Evolutionary conservation across 1,139 yeast species (phyloP).

Genomic region (Arxiozyma slooffiae): DNA sequence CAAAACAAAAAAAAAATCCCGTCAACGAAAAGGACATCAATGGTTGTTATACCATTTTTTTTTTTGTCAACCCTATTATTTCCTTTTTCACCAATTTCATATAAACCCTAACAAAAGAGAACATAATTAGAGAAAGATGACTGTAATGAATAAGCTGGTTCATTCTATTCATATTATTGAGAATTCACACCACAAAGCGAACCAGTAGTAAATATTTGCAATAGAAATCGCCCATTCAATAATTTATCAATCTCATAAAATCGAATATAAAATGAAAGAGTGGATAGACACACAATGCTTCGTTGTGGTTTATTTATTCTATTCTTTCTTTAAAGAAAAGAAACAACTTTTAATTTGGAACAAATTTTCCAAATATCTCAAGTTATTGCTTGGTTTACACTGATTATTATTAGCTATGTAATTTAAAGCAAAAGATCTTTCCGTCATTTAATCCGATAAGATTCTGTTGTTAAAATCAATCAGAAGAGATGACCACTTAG

Average conservation of each 20-base stretch:
- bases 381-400: slow-evolving; percentile 13
- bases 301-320: background rate
- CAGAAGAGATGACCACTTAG: background rate
- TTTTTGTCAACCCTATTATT: background rate
- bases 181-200: background rate
- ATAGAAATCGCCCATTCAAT: too few species aligned
- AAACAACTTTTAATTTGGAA: background rate
- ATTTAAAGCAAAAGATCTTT: slow-evolving; percentile 16
- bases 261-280: background rate
- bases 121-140: too few species aligned
- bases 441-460: slow-evolving; percentile 10
- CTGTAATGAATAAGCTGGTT: background rate
- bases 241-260: too few species aligned
- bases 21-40: background rate
- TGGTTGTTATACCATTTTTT: too few species aligned
- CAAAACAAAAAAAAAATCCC: background rate
- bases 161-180: too few species aligned
- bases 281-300: background rate
- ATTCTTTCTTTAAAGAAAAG: background rate
- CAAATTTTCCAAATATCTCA: background rate
- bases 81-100: too few species aligned
- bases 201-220: background rate
- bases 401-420: slow-evolving; percentile 17
- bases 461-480: slow-evolving; percentile 1
- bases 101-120: too few species aligned